Percentiles rank a stretch among this genome's conserved stretches.
Evolutionary conservation across 495 filamentous ascomycete species (phyloP).

Genomic region (Pyronema omphalodes): DNA sequence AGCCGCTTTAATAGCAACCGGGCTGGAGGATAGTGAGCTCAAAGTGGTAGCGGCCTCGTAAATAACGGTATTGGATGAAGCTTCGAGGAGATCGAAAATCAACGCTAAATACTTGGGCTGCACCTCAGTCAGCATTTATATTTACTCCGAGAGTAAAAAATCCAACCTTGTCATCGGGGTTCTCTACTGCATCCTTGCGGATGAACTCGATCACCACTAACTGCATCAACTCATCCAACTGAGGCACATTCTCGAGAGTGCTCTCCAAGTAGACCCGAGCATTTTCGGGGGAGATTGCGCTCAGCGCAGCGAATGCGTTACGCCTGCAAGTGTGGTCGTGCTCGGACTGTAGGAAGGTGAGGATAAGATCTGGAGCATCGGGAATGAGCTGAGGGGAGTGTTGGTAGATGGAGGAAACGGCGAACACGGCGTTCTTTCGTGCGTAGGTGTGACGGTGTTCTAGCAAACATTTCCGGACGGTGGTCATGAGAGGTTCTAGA

Average conservation of each 20-base stretch:
- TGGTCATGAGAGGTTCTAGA: constrained; percentile 84
- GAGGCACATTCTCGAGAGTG: constrained; percentile 87
- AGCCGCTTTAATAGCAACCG: constrained; percentile 92
- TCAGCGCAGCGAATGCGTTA: constrained; percentile 87
- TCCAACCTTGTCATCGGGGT: constrained; percentile 74
- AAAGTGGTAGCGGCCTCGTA: constrained; percentile 98
- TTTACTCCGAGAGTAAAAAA: not conserved
- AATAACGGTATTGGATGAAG: constrained; percentile 79
- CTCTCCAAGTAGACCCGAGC: constrained; percentile 73
- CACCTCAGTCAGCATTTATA: constrained; percentile 20
- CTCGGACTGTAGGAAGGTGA: constrained; percentile 76
- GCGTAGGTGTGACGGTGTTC: constrained; percentile 96
- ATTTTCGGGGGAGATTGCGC: constrained; percentile 81
- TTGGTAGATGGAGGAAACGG: constrained; percentile 78
- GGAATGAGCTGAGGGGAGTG: constrained; percentile 86
- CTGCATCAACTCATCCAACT: constrained; percentile 84
- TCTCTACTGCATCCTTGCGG: constrained; percentile 88
- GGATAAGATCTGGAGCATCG: constrained; percentile 83
- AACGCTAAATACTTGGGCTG: constrained; percentile 77
- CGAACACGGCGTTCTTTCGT: constrained; percentile 92
- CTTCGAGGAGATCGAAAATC: constrained; percentile 93
- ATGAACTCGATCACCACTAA: constrained; percentile 92
- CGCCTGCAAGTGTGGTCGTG: constrained; percentile 93
- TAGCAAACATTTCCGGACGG: constrained; percentile 62
- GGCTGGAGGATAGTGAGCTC: constrained; percentile 84